A percentile compares a stretch with the other conserved stretches of the same genome.
Evolutionary conservation across 2,329 filamentous ascomycete species (phyloP).

Genomic region (Lecanicillium sp.): DNA sequence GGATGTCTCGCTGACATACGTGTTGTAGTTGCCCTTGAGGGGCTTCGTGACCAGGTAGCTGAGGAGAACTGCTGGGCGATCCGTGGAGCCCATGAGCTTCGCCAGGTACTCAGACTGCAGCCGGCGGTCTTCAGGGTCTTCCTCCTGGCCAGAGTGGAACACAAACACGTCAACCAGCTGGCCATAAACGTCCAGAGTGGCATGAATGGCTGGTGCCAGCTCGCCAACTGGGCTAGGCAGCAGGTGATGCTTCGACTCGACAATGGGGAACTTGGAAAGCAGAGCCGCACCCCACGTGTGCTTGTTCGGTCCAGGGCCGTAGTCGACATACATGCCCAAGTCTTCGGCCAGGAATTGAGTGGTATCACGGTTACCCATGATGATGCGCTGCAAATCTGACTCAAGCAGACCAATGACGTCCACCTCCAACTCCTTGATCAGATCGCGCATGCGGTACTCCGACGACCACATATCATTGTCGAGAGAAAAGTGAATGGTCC

Average conservation of each 20-base stretch:
- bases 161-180: slow-evolving; percentile 89
- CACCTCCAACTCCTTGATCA: slow-evolving; percentile 90
- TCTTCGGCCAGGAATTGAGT: slow-evolving; percentile 95
- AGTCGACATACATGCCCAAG: slow-evolving; percentile 97
- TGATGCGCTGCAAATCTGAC: slow-evolving; percentile 90
- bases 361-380: slow-evolving; percentile 97
- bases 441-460: slow-evolving; percentile 84
- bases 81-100: slow-evolving; percentile 75
- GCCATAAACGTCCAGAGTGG: slow-evolving; percentile 91
- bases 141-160: slow-evolving; percentile 97
- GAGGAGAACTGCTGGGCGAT: slow-evolving; percentile 75
- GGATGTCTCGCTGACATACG: slow-evolving; percentile 75
- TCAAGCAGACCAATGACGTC: slow-evolving; percentile 94
- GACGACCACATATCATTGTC: slow-evolving; percentile 99
- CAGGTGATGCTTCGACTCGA: slow-evolving; percentile 94
- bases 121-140: slow-evolving; percentile 85
- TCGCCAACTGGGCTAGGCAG: slow-evolving; percentile 91
- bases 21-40: slow-evolving; percentile 91
- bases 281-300: slow-evolving; percentile 95
- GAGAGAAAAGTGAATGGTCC: slow-evolving; percentile 96
- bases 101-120: slow-evolving; percentile 82
- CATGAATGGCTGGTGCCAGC: slow-evolving; percentile 90
- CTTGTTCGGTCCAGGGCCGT: slow-evolving; percentile 94
- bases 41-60: slow-evolving; percentile 91
- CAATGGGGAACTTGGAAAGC: slow-evolving; percentile 92